Conservation (phyloP, 345 rosid species). For the Durio zibethinus region DNA sequence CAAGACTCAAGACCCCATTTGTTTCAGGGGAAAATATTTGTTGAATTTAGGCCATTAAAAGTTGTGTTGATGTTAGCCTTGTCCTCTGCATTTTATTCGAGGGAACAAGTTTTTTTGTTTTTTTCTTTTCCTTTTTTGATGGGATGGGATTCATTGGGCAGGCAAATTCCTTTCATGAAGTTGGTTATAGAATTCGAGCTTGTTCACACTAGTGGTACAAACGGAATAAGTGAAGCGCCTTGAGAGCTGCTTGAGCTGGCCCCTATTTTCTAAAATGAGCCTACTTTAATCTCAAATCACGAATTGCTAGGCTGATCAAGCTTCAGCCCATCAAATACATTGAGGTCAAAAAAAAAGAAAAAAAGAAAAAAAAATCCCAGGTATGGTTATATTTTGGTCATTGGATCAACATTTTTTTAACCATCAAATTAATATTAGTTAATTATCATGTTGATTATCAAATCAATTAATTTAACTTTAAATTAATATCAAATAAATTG, state of each 20-base stretch:
- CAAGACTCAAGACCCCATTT: background rate
- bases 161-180: background rate
- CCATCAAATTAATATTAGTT: too few species aligned
- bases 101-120: background rate
- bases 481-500: too few species aligned
- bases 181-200: background rate
- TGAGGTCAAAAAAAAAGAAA: too few species aligned
- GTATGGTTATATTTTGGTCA: too few species aligned
- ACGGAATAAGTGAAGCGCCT: background rate
- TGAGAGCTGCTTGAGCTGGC: too few species aligned
- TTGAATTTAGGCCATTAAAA: constrained; percentile 5
- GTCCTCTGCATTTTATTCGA: background rate
- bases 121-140: background rate
- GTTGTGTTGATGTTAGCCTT: background rate
- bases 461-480: too few species aligned
- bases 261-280: too few species aligned
- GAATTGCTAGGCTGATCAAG: background rate
- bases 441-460: too few species aligned
- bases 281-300: too few species aligned
- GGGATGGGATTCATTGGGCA: background rate
- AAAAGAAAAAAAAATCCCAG: too few species aligned
- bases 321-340: too few species aligned
- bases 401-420: too few species aligned
- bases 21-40: background rate
- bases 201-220: background rate